These are phyloP conservation scores for Globomyces pollinis-pini DNA, from an alignment of 192 early-diverging fungal genomes.

Conservation along the genomic window DNA sequence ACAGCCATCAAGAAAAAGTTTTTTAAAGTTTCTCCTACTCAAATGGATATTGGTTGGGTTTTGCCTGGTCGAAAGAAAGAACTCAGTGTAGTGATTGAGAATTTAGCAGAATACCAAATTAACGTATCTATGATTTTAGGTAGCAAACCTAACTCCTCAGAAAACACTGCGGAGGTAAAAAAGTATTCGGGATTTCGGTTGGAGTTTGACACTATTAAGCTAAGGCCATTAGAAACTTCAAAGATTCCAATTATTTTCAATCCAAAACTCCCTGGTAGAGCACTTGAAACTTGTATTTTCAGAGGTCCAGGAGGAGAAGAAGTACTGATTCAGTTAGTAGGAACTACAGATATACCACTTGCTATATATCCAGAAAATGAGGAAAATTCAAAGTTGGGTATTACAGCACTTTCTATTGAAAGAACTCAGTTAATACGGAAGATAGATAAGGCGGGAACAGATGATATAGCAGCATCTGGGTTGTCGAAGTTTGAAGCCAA, in stretches of 20 bases:
- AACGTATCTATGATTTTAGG: constrained; percentile 26
- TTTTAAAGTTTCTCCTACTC: constrained; percentile 38
- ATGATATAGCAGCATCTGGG: constrained; percentile 30
- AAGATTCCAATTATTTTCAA: constrained; percentile 41
- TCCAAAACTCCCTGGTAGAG: constrained; percentile 38
- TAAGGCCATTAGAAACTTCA: constrained; percentile 40
- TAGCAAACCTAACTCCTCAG: constrained; percentile 21
- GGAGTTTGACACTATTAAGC: constrained; percentile 16
- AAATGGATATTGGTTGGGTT: constrained; percentile 50
- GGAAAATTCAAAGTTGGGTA: constrained; percentile 38
- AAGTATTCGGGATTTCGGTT: constrained; percentile 31
- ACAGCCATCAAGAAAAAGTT: constrained; percentile 42
- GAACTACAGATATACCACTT: constrained; percentile 51
- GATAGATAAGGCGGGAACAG: constrained; percentile 22
- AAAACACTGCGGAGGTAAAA: constrained; percentile 9
- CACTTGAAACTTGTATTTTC: constrained; percentile 36
- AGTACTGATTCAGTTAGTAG: constrained; percentile 29
- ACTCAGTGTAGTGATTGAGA: constrained; percentile 36
- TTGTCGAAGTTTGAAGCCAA: constrained; percentile 34
- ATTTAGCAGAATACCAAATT: constrained; percentile 29
- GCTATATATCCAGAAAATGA: constrained; percentile 46
- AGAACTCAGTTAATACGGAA: constrained; percentile 50
- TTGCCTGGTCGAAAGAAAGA: constrained; percentile 45
- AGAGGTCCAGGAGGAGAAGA: constrained; percentile 50
- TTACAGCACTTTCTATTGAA: constrained; percentile 39